These are phyloP conservation scores for Pseudogymnoascus sp. DNA, from an alignment of 2,329 filamentous ascomycete genomes.

Conservation along the genomic window DNA sequence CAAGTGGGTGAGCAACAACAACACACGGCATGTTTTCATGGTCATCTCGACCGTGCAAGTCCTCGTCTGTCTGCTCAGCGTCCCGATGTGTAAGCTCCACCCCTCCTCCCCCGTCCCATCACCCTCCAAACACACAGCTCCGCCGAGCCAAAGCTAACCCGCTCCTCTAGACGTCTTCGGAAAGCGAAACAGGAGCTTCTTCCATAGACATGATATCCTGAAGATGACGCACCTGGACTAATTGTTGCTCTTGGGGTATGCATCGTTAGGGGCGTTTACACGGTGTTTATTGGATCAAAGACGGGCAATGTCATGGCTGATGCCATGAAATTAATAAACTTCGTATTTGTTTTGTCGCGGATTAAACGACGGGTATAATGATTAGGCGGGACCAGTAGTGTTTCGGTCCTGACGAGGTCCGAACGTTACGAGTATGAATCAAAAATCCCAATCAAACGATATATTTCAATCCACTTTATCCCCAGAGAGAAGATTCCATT, in stretches of 20 bases:
- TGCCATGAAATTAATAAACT: not conserved
- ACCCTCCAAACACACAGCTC: not conserved
- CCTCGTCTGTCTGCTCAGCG: constrained; percentile 63
- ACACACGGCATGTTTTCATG: constrained; percentile 58
- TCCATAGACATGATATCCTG: constrained; percentile 67
- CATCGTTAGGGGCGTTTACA: not conserved
- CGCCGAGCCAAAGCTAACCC: constrained; percentile 11
- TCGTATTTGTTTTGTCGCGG: not conserved
- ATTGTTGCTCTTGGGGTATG: not conserved
- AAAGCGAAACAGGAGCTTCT: constrained; percentile 69
- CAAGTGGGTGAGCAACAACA: constrained; percentile 61
- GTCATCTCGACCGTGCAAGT: constrained; percentile 71
- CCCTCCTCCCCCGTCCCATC: not conserved
- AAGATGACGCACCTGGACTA: constrained; percentile 13
- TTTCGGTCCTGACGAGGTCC: not conserved
- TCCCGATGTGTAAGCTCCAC: constrained; percentile 67
- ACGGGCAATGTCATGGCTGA: not conserved
- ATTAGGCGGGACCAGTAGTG: not conserved
- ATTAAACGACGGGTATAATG: not conserved
- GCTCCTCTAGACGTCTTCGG: constrained; percentile 60
- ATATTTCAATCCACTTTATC: not conserved
- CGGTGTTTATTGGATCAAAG: not conserved
- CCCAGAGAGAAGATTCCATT: constrained; percentile 7
- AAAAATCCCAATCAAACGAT: not conserved
- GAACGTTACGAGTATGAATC: not conserved